Evolutionary conservation across 352 stramenopile species (phyloP).

Genomic region (Phytophthora syringae): DNA sequence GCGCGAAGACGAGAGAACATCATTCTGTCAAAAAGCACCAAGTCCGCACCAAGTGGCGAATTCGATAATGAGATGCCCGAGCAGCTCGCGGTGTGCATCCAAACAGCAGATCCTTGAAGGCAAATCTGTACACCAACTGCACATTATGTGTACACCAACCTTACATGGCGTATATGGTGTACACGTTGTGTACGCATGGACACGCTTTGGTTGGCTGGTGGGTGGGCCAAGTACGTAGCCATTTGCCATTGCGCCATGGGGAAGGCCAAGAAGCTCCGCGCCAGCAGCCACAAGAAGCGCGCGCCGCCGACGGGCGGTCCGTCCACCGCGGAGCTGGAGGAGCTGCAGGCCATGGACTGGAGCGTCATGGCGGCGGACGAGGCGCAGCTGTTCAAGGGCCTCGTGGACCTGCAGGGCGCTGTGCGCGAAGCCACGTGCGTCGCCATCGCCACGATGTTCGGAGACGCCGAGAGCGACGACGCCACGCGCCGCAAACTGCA

Average conservation of each 20-base stretch:
- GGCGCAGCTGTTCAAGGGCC: conserved; percentile 73
- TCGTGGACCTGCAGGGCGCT: conserved; percentile 77
- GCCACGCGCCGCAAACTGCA: conserved; percentile 70
- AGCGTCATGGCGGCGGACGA: conserved; percentile 59
- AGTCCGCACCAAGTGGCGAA: too few relatives aligned
- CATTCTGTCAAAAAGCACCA: too few relatives aligned
- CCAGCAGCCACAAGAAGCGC: conserved; percentile 86
- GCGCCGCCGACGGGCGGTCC: conserved; percentile 64
- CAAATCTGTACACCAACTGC: background rate
- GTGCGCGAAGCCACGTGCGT: conserved; percentile 89
- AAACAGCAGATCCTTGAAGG: conserved; percentile 9
- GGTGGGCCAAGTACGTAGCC: too few relatives aligned
- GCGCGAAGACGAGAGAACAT: conserved; percentile 23
- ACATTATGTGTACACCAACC: background rate
- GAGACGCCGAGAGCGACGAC: conserved; percentile 66
- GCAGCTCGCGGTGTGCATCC: background rate
- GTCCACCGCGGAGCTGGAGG: conserved; percentile 64
- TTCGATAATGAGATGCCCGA: background rate
- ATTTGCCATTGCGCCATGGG: conserved; percentile 56
- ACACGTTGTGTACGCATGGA: too few relatives aligned
- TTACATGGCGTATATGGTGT: too few relatives aligned
- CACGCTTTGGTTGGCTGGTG: conserved; percentile 37
- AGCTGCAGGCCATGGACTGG: conserved; percentile 51
- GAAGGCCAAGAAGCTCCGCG: conserved; percentile 89
- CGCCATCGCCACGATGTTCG: conserved; percentile 85